These are phyloP conservation scores for Spathaspora sp. DNA, from an alignment of 805 yeast genomes.

Conservation along the genomic window DNA sequence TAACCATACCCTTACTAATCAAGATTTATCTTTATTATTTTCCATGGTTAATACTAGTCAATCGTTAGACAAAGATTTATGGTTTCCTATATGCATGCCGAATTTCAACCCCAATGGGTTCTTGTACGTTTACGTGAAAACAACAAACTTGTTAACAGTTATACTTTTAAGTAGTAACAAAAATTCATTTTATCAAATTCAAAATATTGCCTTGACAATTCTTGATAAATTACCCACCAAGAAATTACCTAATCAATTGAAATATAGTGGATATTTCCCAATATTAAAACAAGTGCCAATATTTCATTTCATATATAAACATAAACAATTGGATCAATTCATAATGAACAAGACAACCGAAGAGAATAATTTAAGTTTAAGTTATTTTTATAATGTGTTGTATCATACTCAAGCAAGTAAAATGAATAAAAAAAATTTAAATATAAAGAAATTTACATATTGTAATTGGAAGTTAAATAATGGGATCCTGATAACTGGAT, in stretches of 20 bases:
- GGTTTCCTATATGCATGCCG: constrained; percentile 94
- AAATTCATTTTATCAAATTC: constrained; percentile 74
- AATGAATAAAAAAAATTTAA: constrained; percentile 13
- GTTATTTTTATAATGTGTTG: constrained; percentile 29
- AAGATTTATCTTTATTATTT: constrained; percentile 74
- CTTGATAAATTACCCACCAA: constrained; percentile 14
- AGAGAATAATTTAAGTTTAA: constrained; percentile 30
- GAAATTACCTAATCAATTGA: constrained; percentile 21
- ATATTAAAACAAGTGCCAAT: constrained; percentile 33
- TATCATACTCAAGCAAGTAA: constrained; percentile 22
- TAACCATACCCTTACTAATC: constrained; percentile 73
- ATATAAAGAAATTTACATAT: constrained; percentile 43
- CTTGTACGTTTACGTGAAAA: constrained; percentile 71
- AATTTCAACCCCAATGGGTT: constrained; percentile 87
- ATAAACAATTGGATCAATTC: constrained; percentile 64
- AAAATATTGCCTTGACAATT: constrained; percentile 48
- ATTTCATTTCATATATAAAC: constrained; percentile 78
- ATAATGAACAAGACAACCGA: constrained; percentile 38
- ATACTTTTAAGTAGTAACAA: constrained; percentile 65
- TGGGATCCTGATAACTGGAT: constrained; percentile 24
- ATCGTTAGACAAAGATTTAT: constrained; percentile 56
- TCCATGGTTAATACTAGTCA: constrained; percentile 45
- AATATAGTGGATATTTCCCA: constrained; percentile 13
- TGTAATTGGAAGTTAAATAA: constrained; percentile 33
- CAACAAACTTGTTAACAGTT: constrained; percentile 29